These are phyloP conservation scores for Thuidium tamariscinum DNA, from an alignment of 225 moss, liverwort and hornwort species.

Conservation along the genomic window DNA sequence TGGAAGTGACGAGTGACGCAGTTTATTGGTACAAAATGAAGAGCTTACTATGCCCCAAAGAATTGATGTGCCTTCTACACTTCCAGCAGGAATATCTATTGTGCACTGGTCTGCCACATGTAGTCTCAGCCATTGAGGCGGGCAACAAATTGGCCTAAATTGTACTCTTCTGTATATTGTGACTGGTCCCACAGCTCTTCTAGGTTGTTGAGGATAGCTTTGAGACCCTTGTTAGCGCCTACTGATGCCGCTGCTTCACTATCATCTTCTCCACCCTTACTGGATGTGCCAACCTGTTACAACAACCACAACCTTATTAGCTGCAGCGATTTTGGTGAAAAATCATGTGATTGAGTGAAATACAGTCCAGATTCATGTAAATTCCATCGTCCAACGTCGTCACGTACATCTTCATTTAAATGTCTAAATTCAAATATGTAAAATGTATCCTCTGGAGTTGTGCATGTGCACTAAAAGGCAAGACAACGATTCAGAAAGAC, in stretches of 20 bases:
- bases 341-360: background rate
- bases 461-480: background rate
- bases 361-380: background rate
- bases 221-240: conserved; percentile 67
- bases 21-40: conserved; percentile 16
- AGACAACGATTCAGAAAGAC: background rate
- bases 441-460: background rate
- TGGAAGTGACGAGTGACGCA: background rate
- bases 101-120: background rate
- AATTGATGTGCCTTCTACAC: background rate
- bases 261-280: conserved; percentile 46
- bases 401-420: background rate
- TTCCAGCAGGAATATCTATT: background rate
- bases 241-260: conserved; percentile 40
- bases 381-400: background rate
- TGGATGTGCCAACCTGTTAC: conserved; percentile 32
- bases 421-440: too few relatives aligned
- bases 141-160: conserved; percentile 76
- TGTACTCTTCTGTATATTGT: conserved; percentile 83
- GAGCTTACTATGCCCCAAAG: background rate
- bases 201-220: conserved; percentile 66
- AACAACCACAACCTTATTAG: background rate
- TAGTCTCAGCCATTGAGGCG: conserved; percentile 52
- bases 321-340: background rate
- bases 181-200: conserved; percentile 94